Evolutionary conservation across 2,329 filamentous ascomycete species (phyloP).

Genomic region (Parastagonospora avenae): DNA sequence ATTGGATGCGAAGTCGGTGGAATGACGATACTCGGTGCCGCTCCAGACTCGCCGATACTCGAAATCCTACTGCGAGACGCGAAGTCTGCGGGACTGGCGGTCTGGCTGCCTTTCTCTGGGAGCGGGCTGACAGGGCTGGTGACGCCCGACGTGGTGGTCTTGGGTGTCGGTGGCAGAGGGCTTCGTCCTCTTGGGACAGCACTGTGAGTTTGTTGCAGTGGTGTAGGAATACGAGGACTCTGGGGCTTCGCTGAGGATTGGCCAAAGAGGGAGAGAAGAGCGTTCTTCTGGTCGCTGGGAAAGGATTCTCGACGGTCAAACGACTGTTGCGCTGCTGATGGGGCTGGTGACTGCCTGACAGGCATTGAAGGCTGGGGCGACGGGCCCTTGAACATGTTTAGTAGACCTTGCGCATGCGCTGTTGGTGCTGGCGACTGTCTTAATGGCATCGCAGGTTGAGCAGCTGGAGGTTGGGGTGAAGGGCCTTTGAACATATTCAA

Average conservation of each 20-base stretch:
- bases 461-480: conserved; percentile 17
- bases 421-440: neutral
- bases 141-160: conserved; percentile 39
- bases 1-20: conserved; percentile 19
- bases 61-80: conserved; percentile 40
- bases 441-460: conserved; percentile 5
- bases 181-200: conserved; percentile 22
- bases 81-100: conserved; percentile 34
- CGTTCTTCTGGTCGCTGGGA: conserved; percentile 39
- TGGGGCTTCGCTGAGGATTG: conserved; percentile 27
- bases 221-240: conserved; percentile 12
- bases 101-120: conserved; percentile 31
- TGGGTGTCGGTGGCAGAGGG: conserved; percentile 36
- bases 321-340: conserved; percentile 12
- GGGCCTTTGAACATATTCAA: conserved; percentile 25
- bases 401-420: conserved; percentile 9
- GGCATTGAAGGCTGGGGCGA: conserved; percentile 10
- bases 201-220: conserved; percentile 20
- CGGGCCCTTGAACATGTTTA: conserved; percentile 20
- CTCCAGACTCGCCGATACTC: conserved; percentile 35
- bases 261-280: conserved; percentile 45
- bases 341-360: conserved; percentile 15
- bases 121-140: conserved; percentile 47
- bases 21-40: conserved; percentile 24
- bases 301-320: conserved; percentile 34